Percentiles rank a stretch among this genome's conserved stretches.
Conservation (phyloP, 768 basidiomycete genomes). For the Phaeotremella skinneri region DNA sequence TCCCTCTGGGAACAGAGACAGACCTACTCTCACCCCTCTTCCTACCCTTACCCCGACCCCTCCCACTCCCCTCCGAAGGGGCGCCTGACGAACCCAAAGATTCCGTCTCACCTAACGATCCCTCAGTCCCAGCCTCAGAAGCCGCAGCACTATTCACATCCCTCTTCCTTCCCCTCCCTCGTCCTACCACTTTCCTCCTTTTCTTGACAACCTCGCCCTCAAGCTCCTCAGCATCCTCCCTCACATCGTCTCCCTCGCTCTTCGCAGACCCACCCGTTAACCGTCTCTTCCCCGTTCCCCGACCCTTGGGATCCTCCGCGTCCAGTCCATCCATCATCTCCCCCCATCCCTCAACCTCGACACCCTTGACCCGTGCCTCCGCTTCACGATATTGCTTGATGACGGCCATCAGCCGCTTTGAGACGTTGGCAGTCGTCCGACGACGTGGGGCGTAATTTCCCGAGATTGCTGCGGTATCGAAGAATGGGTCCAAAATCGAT, state of each 20-base stretch:
- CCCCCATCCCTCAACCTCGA: constrained; percentile 32
- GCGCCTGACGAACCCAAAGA: neutral
- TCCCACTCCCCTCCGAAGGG: neutral
- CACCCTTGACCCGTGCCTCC: constrained; percentile 35
- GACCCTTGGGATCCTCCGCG: constrained; percentile 43
- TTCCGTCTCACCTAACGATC: neutral
- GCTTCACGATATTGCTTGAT: constrained; percentile 50
- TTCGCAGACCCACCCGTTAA: constrained; percentile 5
- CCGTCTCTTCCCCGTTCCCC: constrained; percentile 35
- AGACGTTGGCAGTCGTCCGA: constrained; percentile 71
- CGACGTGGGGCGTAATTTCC: constrained; percentile 73
- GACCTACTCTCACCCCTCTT: constrained; percentile 9
- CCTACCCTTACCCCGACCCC: neutral
- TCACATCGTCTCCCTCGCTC: constrained; percentile 2
- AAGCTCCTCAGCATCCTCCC: constrained; percentile 6
- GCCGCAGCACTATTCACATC: constrained; percentile 1
- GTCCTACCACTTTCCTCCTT: constrained; percentile 9
- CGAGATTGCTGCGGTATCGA: constrained; percentile 67
- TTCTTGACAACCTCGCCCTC: constrained; percentile 14
- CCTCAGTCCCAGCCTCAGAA: constrained; percentile 4
- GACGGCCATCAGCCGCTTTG: constrained; percentile 70
- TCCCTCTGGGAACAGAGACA: neutral
- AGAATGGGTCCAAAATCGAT: constrained; percentile 69
- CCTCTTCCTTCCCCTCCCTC: constrained; percentile 11
- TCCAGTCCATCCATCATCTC: constrained; percentile 49